These are phyloP conservation scores for Coprinellus micaceus DNA, from an alignment of 768 basidiomycete genomes.

Conservation along the genomic window DNA sequence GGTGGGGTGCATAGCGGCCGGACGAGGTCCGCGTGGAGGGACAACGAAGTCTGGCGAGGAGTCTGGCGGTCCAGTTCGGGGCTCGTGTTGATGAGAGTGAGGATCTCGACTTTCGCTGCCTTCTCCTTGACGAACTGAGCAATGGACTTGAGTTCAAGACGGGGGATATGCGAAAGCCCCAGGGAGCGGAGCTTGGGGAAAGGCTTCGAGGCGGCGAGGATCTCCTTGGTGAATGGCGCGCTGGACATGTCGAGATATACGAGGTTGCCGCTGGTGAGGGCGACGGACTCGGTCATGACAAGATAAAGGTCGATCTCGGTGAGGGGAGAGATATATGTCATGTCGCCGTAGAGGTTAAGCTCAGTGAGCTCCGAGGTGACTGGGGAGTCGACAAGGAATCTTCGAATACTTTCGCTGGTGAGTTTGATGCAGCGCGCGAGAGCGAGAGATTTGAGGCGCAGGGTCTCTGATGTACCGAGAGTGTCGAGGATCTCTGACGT, in stretches of 20 bases:
- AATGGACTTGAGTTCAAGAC: conserved; percentile 61
- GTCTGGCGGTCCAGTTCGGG: conserved; percentile 68
- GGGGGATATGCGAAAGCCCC: conserved; percentile 83
- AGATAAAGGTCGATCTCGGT: conserved; percentile 59
- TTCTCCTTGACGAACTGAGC: conserved; percentile 64
- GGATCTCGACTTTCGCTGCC: conserved; percentile 76
- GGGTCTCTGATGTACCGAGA: conserved; percentile 58
- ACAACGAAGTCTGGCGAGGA: conserved; percentile 63
- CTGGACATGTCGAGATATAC: conserved; percentile 91
- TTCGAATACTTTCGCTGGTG: conserved; percentile 71
- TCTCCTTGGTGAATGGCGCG: conserved; percentile 59
- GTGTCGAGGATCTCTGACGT: conserved; percentile 69
- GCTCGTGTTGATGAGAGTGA: conserved; percentile 75
- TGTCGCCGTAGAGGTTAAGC: conserved; percentile 86
- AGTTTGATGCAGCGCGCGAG: conserved; percentile 84
- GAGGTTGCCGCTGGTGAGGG: conserved; percentile 70
- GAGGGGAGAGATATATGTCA: conserved; percentile 75
- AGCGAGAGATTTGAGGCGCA: conserved; percentile 74
- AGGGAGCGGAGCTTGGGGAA: conserved; percentile 81
- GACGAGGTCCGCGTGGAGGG: conserved; percentile 75
- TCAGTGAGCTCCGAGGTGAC: conserved; percentile 63
- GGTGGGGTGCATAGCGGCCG: conserved; percentile 78
- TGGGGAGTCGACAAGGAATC: conserved; percentile 67
- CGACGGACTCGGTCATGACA: conserved; percentile 72
- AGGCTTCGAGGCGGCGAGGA: conserved; percentile 51